A percentile compares a stretch with the other conserved stretches of the same genome.
Conservation (phyloP, 1,284 basidiomycete genomes). For the Tremellales sp. region DNA sequence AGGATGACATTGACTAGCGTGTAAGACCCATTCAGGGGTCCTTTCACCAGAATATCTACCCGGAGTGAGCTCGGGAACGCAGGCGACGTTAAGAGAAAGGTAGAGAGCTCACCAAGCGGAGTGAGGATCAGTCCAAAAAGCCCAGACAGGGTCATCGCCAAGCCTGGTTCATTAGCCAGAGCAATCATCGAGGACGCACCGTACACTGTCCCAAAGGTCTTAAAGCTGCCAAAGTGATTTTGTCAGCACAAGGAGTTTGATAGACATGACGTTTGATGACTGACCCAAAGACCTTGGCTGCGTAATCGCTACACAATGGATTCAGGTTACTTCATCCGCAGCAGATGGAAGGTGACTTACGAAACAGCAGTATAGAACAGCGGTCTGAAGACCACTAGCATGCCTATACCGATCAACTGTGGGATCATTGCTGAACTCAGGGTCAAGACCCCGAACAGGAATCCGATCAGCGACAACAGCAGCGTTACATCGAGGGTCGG, state of each 20-base stretch:
- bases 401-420: conserved; percentile 40
- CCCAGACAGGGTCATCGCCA: conserved; percentile 46
- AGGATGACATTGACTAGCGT: conserved; percentile 33
- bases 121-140: conserved; percentile 44
- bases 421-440: conserved; percentile 26
- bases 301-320: conserved; percentile 24
- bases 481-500: conserved; percentile 35
- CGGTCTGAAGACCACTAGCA: conserved; percentile 43
- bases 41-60: conserved; percentile 43
- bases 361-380: conserved; percentile 45
- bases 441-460: conserved; percentile 38
- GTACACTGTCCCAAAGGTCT: conserved; percentile 18
- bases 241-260: not conserved
- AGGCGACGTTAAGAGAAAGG: too few relatives aligned
- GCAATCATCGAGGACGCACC: too few relatives aligned
- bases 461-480: conserved; percentile 38
- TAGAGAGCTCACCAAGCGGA: too few relatives aligned
- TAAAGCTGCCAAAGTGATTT: conserved; percentile 2
- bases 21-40: conserved; percentile 37
- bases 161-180: conserved; percentile 23
- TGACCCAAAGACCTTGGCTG: conserved; percentile 35
- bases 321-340: not conserved
- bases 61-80: too few relatives aligned
- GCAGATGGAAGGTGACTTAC: conserved; percentile 11
- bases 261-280: conserved; percentile 1